Evolutionary conservation across 2,329 filamentous ascomycete species (phyloP).

Genomic region (Microsporum ferrugineum): DNA sequence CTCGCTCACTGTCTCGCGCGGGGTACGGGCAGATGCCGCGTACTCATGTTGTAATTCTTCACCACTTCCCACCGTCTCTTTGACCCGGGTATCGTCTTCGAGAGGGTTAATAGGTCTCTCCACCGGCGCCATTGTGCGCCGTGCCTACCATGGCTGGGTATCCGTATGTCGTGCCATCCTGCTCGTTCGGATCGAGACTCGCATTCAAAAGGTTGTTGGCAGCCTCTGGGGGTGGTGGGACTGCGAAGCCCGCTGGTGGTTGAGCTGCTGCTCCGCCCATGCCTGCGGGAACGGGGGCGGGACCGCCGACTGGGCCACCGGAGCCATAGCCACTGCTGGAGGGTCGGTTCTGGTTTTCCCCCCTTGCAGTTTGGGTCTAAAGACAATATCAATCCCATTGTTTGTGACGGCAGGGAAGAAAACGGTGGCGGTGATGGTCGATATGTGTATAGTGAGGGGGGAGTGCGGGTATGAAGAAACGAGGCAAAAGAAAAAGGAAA

Average conservation of each 20-base stretch:
- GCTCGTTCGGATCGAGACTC: conserved; percentile 35
- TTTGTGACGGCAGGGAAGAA: conserved; percentile 21
- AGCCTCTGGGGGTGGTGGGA: conserved; percentile 33
- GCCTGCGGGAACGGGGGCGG: conserved; percentile 13
- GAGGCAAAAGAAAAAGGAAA: not conserved
- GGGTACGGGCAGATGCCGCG: conserved; percentile 13
- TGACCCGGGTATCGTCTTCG: conserved; percentile 15
- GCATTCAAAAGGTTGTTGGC: conserved; percentile 35
- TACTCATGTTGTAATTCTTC: conserved; percentile 11
- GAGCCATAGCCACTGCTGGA: conserved; percentile 37
- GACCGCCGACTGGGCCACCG: conserved; percentile 24
- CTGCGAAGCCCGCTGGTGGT: conserved; percentile 25
- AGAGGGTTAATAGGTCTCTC: conserved; percentile 32
- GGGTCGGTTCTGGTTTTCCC: conserved; percentile 51
- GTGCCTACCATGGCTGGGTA: conserved; percentile 38
- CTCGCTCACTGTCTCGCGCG: conserved; percentile 10
- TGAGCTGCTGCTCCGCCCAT: conserved; percentile 17
- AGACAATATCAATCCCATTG: conserved; percentile 40
- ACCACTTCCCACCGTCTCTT: conserved; percentile 9
- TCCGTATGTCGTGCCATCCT: conserved; percentile 35
- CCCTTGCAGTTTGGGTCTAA: conserved; percentile 70
- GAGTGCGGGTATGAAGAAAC: not conserved
- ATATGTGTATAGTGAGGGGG: conserved; percentile 17
- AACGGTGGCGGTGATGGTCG: not conserved
- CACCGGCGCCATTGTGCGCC: conserved; percentile 38